These are phyloP conservation scores for Botryotinia calthae DNA, from an alignment of 2,329 filamentous ascomycete genomes.

Conservation along the genomic window DNA sequence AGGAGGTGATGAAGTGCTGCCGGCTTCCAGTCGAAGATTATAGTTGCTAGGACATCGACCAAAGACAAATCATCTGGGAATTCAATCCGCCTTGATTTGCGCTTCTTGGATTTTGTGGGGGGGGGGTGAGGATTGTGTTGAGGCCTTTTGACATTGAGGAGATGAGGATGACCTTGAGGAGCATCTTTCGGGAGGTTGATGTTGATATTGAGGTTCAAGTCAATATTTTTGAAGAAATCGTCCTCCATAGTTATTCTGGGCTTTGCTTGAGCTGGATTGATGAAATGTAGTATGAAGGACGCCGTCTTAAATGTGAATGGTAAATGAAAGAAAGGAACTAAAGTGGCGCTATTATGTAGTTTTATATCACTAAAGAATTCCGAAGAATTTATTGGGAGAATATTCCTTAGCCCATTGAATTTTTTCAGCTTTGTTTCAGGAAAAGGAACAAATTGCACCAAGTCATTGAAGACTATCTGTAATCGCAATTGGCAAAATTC, in stretches of 20 bases:
- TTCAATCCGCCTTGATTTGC: not conserved
- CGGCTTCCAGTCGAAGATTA: not conserved
- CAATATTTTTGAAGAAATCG: not conserved
- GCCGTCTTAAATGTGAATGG: not conserved
- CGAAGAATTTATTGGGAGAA: not conserved
- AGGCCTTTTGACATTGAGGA: not conserved
- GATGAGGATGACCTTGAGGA: not conserved
- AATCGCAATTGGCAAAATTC: too few species aligned
- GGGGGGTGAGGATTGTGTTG: accelerated
- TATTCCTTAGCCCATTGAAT: not conserved
- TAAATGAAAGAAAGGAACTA: not conserved
- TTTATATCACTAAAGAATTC: not conserved
- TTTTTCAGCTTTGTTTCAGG: not conserved
- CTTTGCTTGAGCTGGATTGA: not conserved
- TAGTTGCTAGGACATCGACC: not conserved
- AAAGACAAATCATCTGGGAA: not conserved
- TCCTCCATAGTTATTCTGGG: not conserved
- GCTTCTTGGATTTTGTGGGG: accelerated
- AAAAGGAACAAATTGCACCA: not conserved
- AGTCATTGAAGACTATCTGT: too few species aligned
- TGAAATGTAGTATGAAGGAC: not conserved
- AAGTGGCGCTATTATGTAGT: not conserved
- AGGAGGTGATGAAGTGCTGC: not conserved
- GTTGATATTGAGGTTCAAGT: not conserved
- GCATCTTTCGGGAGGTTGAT: not conserved